phyloP scores from a whole-genome alignment of 2,329 filamentous ascomycete species.

The Penicillium sp. region DNA sequence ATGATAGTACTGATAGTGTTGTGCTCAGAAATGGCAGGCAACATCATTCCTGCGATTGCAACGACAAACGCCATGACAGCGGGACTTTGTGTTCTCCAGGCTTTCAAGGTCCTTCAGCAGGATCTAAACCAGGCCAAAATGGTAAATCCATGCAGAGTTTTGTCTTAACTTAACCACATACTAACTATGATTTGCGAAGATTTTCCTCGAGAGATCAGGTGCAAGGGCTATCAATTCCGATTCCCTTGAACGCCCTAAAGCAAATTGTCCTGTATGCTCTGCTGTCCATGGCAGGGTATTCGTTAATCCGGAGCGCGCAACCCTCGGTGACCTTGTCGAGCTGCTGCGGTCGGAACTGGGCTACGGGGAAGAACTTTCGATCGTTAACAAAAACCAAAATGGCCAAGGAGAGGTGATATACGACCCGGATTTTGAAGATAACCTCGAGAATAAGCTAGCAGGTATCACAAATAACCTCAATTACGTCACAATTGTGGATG shows the following conservation, averaged over 20 bases:
- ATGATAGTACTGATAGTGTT: not conserved
- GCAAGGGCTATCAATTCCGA: conserved; percentile 64
- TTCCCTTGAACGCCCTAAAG: conserved; percentile 68
- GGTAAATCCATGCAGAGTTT: conserved; percentile 48
- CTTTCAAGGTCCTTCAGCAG: conserved; percentile 83
- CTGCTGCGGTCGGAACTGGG: conserved; percentile 72
- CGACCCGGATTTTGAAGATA: conserved; percentile 86
- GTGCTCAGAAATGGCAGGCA: conserved; percentile 87
- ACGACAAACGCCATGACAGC: conserved; percentile 98
- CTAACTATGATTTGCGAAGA: conserved; percentile 43
- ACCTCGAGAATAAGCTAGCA: conserved; percentile 75
- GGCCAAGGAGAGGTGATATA: conserved; percentile 77
- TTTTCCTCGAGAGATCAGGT: conserved; percentile 74
- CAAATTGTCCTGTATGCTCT: conserved; percentile 81
- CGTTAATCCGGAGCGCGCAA: conserved; percentile 73
- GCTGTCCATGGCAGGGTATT: conserved; percentile 69
- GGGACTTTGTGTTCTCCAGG: conserved; percentile 86
- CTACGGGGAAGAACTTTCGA: conserved; percentile 79
- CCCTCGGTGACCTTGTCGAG: conserved; percentile 78
- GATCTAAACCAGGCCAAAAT: conserved; percentile 75
- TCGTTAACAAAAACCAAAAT: conserved; percentile 74
- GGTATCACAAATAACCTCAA: conserved; percentile 69
- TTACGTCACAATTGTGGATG: conserved; percentile 82
- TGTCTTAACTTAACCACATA: not conserved
- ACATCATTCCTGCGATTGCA: conserved; percentile 97